Evolutionary conservation across 73 alveolate species (phyloP).

Genomic region (Symbiodinium pilosum): DNA sequence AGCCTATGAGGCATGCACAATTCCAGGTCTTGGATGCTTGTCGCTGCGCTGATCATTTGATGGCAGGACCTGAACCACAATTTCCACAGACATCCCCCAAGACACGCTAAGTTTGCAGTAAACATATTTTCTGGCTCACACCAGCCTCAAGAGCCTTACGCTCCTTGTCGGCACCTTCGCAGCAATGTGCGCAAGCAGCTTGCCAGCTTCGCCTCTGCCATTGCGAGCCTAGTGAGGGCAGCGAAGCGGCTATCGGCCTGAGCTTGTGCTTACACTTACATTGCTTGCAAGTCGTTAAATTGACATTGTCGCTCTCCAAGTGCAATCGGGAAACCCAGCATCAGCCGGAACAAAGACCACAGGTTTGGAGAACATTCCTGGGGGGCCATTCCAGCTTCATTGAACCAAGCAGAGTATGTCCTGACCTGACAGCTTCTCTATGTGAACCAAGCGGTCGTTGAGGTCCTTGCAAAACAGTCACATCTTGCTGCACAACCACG

Average conservation of each 20-base stretch:
- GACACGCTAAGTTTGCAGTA: too few species aligned
- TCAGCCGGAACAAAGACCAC: constrained; percentile 88
- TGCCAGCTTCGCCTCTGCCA: too few species aligned
- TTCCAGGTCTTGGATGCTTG: background rate
- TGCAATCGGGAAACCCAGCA: constrained; percentile 17
- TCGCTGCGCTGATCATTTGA: background rate
- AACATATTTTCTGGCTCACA: too few species aligned
- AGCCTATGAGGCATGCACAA: background rate
- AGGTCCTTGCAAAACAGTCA: background rate
- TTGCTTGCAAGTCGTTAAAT: background rate
- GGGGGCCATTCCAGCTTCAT: background rate
- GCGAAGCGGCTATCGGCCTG: constrained; percentile 84
- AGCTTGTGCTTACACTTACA: background rate
- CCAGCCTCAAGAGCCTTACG: background rate
- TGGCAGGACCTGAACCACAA: background rate
- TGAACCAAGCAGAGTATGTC: background rate
- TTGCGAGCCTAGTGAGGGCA: constrained; percentile 64
- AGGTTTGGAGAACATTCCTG: constrained; percentile 86
- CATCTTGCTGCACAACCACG: background rate
- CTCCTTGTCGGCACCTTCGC: constrained; percentile 4
- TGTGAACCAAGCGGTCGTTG: constrained; percentile 71
- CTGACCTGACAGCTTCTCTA: constrained; percentile 78
- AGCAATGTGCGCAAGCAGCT: background rate
- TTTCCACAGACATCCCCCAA: too few species aligned
- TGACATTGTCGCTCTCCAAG: background rate